These are phyloP conservation scores for Coniochaeta prunicola DNA, from an alignment of 2,329 filamentous ascomycete species.

Conservation along the genomic window DNA sequence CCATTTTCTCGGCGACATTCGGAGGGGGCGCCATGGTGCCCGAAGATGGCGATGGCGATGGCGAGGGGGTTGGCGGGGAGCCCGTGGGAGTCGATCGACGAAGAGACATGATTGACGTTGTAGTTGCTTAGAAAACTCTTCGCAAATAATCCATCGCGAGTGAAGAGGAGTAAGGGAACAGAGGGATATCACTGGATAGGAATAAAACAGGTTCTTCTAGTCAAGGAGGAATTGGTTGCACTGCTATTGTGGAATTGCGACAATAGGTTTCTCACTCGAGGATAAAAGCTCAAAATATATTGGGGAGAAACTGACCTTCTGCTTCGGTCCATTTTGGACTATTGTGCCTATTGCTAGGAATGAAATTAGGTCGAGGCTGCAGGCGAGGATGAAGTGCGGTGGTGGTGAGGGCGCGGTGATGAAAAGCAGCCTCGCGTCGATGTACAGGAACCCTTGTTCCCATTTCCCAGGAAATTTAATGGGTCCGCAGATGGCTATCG, in stretches of 20 bases:
- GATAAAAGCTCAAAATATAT: not conserved
- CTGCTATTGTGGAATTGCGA: not conserved
- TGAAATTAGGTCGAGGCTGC: not conserved
- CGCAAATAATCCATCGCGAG: not conserved
- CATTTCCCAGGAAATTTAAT: not conserved
- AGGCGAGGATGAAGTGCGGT: no score
- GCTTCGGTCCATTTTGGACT: not conserved
- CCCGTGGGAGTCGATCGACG: not conserved
- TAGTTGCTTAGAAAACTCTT: not conserved
- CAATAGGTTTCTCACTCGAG: not conserved
- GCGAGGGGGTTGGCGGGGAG: no score
- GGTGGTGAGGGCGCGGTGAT: not conserved
- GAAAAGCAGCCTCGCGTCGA: not conserved
- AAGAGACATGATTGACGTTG: not conserved
- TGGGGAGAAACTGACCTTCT: not conserved
- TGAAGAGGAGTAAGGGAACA: not conserved
- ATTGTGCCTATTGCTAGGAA: not conserved
- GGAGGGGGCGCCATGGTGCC: not conserved
- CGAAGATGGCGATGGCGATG: not conserved
- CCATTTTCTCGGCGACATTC: not conserved
- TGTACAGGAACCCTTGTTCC: not conserved
- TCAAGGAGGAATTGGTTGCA: not conserved
- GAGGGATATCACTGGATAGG: not conserved
- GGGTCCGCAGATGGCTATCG: not conserved
- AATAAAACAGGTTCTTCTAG: not conserved